Conservation (phyloP, 805 yeast genomes). For the Starmera dryadoides region DNA sequence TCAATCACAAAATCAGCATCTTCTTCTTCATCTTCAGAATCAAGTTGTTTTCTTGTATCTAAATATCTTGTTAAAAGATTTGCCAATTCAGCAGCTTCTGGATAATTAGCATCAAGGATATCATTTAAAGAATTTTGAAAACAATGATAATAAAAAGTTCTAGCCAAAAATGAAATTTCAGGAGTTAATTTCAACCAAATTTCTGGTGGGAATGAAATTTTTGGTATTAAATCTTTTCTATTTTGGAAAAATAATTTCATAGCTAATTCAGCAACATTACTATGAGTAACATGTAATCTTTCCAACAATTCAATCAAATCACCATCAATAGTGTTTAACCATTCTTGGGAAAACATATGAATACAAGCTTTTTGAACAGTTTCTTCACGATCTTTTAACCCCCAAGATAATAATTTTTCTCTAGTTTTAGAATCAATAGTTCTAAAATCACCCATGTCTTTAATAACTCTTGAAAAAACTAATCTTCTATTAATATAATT, state of each 20-base stretch:
- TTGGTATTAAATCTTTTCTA: conserved; percentile 55
- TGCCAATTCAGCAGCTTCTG: conserved; percentile 73
- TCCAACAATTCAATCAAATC: conserved; percentile 70
- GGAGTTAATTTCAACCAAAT: conserved; percentile 67
- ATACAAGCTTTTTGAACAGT: conserved; percentile 65
- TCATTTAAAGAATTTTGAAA: conserved; percentile 42
- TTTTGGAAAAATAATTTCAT: conserved; percentile 54
- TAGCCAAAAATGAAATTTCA: conserved; percentile 66
- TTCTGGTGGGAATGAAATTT: conserved; percentile 52
- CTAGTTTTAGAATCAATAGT: conserved; percentile 46
- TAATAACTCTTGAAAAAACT: conserved; percentile 61
- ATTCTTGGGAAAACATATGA: conserved; percentile 58
- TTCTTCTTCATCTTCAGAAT: conserved; percentile 32
- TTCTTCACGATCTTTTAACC: conserved; percentile 79
- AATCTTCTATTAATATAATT: conserved; percentile 66
- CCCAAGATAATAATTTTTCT: conserved; percentile 72
- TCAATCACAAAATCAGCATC: conserved; percentile 69
- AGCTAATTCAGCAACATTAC: conserved; percentile 60
- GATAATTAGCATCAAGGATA: conserved; percentile 60
- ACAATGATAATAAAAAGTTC: conserved; percentile 63
- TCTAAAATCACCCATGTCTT: conserved; percentile 59
- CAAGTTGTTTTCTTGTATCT: conserved; percentile 31
- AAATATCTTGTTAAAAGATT: conserved; percentile 50
- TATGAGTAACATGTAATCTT: conserved; percentile 60
- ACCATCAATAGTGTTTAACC: conserved; percentile 65